Evolutionary conservation across 2,329 filamentous ascomycete species (phyloP).

Genomic region (Fusarium sp.): DNA sequence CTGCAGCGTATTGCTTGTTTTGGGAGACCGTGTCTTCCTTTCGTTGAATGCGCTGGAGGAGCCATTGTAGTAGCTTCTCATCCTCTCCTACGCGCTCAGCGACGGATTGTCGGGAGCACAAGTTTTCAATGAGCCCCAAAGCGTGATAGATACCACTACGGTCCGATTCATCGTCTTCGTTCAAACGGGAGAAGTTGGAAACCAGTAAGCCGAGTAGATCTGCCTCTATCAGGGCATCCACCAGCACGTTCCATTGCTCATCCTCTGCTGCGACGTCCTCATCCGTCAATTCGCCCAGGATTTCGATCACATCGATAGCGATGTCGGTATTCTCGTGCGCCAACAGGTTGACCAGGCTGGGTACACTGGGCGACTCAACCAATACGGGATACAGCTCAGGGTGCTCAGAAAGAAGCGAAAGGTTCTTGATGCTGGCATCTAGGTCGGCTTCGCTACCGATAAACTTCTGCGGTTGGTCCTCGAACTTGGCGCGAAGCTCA

Average conservation of each 20-base stretch:
- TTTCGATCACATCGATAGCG: slow-evolving; percentile 89
- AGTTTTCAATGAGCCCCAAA: slow-evolving; percentile 84
- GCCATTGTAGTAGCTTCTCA: slow-evolving; percentile 78
- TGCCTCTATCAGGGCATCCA: slow-evolving; percentile 73
- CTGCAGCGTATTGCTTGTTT: slow-evolving; percentile 95
- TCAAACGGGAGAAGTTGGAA: slow-evolving; percentile 81
- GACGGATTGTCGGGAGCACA: slow-evolving; percentile 77
- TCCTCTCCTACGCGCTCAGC: slow-evolving; percentile 80
- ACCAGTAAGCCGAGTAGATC: slow-evolving; percentile 81
- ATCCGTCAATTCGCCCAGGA: slow-evolving; percentile 90
- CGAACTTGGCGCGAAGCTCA: slow-evolving; percentile 87
- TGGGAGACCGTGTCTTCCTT: slow-evolving; percentile 79
- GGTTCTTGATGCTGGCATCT: slow-evolving; percentile 85
- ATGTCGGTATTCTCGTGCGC: slow-evolving; percentile 98
- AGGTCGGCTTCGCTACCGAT: slow-evolving; percentile 89
- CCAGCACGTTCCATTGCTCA: slow-evolving; percentile 83
- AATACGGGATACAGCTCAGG: slow-evolving; percentile 86
- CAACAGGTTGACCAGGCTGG: slow-evolving; percentile 81
- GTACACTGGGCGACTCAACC: slow-evolving; percentile 77
- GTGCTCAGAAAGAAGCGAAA: slow-evolving; percentile 90
- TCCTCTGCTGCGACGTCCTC: slow-evolving; percentile 88
- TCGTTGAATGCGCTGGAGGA: slow-evolving; percentile 78
- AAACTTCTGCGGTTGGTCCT: slow-evolving; percentile 83
- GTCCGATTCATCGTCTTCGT: slow-evolving; percentile 80
- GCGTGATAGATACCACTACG: slow-evolving; percentile 88